A percentile compares a stretch with the other conserved stretches of the same genome.
Evolutionary conservation across 257 asterid species (phyloP).

Genomic region (Leptodermis oblonga): DNA sequence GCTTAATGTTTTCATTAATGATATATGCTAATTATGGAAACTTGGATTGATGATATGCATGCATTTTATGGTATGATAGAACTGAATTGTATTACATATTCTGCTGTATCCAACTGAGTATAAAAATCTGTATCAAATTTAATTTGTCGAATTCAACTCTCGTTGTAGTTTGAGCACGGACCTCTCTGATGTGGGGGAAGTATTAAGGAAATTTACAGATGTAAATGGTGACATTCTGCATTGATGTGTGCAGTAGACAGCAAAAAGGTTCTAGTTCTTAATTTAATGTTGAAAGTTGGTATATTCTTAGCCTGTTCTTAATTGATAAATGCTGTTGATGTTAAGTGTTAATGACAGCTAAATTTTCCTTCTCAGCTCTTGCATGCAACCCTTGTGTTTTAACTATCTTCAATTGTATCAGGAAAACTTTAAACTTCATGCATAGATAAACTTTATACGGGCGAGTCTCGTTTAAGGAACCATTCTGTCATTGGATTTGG

Average conservation of each 20-base stretch:
- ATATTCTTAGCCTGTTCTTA: slow-evolving; percentile 19
- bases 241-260: slow-evolving; percentile 11
- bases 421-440: not conserved
- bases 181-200: slow-evolving; percentile 22
- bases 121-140: slow-evolving; percentile 11
- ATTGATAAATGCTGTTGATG: slow-evolving; percentile 16
- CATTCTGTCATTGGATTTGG: no score
- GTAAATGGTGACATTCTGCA: slow-evolving; percentile 18
- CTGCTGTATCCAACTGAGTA: not conserved
- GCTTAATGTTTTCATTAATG: not conserved
- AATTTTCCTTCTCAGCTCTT: slow-evolving; percentile 10
- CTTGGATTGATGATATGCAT: not conserved
- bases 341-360: slow-evolving; percentile 24
- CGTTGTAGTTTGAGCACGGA: slow-evolving; percentile 25
- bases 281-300: slow-evolving; percentile 20
- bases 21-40: no score
- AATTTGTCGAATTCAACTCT: slow-evolving; percentile 18
- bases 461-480: no score
- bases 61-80: not conserved
- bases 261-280: slow-evolving; percentile 17
- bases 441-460: not conserved
- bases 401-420: not conserved
- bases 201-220: slow-evolving; percentile 20
- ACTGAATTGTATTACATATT: not conserved
- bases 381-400: slow-evolving; percentile 14